These are phyloP conservation scores for Cucurbita argyrosperma DNA, from an alignment of 306 rosid species.

Conservation along the genomic window DNA sequence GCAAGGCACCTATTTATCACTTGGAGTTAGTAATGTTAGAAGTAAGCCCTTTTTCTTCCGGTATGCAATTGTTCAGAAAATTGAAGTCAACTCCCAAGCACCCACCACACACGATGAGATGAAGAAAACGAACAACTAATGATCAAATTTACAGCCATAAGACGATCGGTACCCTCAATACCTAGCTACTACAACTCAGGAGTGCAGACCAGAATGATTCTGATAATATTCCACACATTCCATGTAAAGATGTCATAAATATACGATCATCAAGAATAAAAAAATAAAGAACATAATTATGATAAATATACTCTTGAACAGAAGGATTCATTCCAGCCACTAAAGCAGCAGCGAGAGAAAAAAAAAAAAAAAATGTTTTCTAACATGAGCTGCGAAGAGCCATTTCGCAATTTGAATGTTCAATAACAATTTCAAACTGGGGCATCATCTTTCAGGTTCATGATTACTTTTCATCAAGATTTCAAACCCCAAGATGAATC, in stretches of 20 bases:
- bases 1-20: not conserved
- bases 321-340: not conserved
- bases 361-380: not conserved
- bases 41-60: too few relatives aligned
- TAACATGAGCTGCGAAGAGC: not conserved
- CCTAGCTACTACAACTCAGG: not conserved
- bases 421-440: not conserved
- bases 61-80: too few relatives aligned
- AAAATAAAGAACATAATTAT: not conserved
- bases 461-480: not conserved
- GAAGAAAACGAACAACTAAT: too few relatives aligned
- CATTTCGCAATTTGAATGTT: not conserved
- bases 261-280: not conserved
- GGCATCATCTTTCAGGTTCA: not conserved
- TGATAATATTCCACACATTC: not conserved
- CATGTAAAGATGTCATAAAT: not conserved
- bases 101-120: too few relatives aligned
- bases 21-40: not conserved
- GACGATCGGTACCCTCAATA: not conserved
- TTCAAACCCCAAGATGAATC: not conserved
- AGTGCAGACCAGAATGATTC: not conserved
- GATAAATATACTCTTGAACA: not conserved
- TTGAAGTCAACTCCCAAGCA: too few relatives aligned
- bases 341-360: not conserved
- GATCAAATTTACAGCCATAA: too few relatives aligned